Conservation (phyloP, 306 rosid species). For the Myrica gale region DNA sequence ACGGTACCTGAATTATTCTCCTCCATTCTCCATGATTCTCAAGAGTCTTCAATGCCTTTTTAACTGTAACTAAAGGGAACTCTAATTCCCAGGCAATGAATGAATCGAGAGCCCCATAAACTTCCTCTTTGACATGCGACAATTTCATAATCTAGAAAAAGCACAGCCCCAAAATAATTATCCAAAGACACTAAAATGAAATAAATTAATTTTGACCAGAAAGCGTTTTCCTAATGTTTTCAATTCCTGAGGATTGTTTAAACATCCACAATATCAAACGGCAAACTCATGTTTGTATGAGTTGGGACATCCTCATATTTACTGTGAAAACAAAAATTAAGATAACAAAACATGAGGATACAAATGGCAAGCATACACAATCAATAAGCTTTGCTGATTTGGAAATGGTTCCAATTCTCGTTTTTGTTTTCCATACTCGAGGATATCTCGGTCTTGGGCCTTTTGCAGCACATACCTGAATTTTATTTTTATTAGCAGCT, state of each 20-base stretch:
- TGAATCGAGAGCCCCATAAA: slow-evolving; percentile 96
- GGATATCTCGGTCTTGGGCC: slow-evolving; percentile 95
- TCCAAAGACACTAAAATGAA: slow-evolving; percentile 16
- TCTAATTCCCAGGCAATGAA: slow-evolving; percentile 97
- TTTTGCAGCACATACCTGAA: slow-evolving; percentile 79
- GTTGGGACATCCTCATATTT: slow-evolving; percentile 1
- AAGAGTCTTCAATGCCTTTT: slow-evolving; percentile 79
- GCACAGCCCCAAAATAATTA: slow-evolving; percentile 7
- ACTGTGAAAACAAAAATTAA: slow-evolving; percentile 17
- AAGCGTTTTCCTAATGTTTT: no score
- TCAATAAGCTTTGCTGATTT: slow-evolving; percentile 78
- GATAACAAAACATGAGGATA: slow-evolving; percentile 2
- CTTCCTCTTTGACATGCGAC: slow-evolving; percentile 96
- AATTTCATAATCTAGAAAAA: slow-evolving; percentile 62
- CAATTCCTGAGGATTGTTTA: neutral
- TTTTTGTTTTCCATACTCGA: slow-evolving; percentile 82
- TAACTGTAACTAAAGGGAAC: slow-evolving; percentile 80
- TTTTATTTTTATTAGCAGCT: neutral
- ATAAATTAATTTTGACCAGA: neutral
- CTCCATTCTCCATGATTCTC: slow-evolving; percentile 83
- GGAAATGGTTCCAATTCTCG: slow-evolving; percentile 77
- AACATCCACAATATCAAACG: slow-evolving; percentile 7
- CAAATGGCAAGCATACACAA: slow-evolving; percentile 46
- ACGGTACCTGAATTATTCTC: slow-evolving; percentile 76
- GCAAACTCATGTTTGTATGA: neutral